Evolutionary conservation across 78 protist genomes (phyloP).

Genomic region (Mastigamoeba balamuthi): DNA sequence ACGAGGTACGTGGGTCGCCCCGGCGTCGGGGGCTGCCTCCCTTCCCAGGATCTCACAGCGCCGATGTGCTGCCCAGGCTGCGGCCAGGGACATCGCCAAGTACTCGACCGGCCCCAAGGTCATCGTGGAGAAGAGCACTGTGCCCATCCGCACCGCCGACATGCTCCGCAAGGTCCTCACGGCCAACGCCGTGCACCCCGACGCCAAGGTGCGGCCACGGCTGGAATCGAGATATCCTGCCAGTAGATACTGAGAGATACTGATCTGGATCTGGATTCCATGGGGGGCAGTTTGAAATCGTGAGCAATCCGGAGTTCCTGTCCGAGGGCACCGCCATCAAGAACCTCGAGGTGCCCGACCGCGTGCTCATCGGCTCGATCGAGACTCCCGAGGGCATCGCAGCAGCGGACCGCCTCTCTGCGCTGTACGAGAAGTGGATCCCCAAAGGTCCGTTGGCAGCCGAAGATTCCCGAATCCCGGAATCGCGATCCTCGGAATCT

Average conservation of each 20-base stretch:
- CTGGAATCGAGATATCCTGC: too few species aligned
- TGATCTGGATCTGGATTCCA: too few species aligned
- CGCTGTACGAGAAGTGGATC: too few species aligned
- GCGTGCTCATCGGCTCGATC: slow-evolving; percentile 91
- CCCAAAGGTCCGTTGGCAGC: neutral
- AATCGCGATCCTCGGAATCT: neutral
- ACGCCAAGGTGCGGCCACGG: neutral
- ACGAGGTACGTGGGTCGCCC: too few species aligned
- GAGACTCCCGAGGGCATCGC: slow-evolving; percentile 19
- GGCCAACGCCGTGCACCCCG: neutral
- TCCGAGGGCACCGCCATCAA: slow-evolving; percentile 86
- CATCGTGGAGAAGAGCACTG: slow-evolving; percentile 86
- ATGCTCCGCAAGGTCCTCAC: neutral
- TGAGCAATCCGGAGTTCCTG: slow-evolving; percentile 92
- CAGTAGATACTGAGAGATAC: too few species aligned
- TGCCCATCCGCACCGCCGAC: slow-evolving; percentile 69
- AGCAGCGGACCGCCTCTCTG: slow-evolving; percentile 42
- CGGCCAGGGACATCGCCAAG: neutral
- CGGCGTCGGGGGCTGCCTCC: too few species aligned
- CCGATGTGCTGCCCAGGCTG: too few species aligned
- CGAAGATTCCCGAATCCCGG: neutral
- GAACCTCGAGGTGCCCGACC: slow-evolving; percentile 82
- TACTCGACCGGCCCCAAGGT: slow-evolving; percentile 37
- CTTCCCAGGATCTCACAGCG: too few species aligned
- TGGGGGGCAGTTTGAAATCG: slow-evolving; percentile 23